phyloP scores from a whole-genome alignment of 345 rosid species.

The Mangifera indica region DNA sequence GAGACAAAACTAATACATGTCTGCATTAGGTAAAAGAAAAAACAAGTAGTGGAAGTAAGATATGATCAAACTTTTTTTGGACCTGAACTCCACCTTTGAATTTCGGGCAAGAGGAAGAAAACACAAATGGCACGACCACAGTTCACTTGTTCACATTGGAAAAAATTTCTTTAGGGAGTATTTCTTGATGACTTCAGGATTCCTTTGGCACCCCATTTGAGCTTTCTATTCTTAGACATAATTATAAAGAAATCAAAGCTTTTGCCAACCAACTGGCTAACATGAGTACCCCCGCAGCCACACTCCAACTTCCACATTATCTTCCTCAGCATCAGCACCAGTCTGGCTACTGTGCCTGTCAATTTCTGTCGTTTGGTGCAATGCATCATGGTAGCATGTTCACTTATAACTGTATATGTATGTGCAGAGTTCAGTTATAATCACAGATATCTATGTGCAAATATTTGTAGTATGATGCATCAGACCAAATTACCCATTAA shows the following conservation, averaged over 20 bases:
- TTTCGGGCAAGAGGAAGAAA: not conserved
- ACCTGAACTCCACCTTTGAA: not conserved
- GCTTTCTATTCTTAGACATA: not conserved
- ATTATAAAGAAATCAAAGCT: not conserved
- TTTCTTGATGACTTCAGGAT: not conserved
- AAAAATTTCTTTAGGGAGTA: not conserved
- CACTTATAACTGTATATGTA: too few species aligned
- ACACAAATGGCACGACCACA: not conserved
- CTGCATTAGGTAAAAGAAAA: not conserved
- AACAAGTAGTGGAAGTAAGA: slow-evolving; percentile 6
- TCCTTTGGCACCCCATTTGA: not conserved
- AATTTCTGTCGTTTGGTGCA: not conserved
- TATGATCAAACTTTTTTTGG: not conserved
- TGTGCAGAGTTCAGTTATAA: too few species aligned
- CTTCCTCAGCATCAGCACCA: not conserved
- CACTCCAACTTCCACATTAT: not conserved
- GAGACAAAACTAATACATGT: slow-evolving; percentile 9
- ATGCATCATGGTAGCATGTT: not conserved
- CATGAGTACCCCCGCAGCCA: not conserved
- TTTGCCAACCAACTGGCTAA: slow-evolving; percentile 1
- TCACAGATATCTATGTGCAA: not conserved
- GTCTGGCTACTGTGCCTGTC: slow-evolving; percentile 10
- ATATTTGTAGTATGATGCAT: not conserved
- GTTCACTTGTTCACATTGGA: not conserved
- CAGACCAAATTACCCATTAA: not conserved